phyloP scores from a whole-genome alignment of 2,329 filamentous ascomycete species.

The Bipolaris zeicola region DNA sequence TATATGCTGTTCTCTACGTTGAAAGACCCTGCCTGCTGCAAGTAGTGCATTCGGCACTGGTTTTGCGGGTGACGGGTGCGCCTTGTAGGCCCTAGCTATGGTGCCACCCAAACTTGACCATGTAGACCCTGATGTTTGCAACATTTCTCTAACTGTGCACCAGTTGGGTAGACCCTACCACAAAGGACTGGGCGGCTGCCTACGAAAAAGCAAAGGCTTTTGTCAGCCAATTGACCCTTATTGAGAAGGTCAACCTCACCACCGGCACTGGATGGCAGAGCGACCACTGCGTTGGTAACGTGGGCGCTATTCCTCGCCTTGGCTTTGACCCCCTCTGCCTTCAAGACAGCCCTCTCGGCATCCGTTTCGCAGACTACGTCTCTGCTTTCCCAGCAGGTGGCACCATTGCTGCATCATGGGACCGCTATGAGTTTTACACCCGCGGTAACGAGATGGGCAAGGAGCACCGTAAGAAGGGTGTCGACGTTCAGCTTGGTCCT shows the following conservation, averaged over 20 bases:
- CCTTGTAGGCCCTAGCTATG: background rate
- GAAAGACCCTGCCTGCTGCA: background rate
- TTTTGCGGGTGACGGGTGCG: background rate
- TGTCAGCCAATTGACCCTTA: constrained; percentile 79
- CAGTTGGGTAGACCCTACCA: constrained; percentile 72
- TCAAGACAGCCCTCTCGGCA: constrained; percentile 82
- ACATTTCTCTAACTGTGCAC: constrained; percentile 1
- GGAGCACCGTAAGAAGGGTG: constrained; percentile 76
- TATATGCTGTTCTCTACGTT: constrained; percentile 2
- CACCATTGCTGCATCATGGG: constrained; percentile 83
- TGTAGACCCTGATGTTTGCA: background rate
- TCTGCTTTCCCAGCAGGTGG: constrained; percentile 81
- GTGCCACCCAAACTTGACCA: too few relatives aligned
- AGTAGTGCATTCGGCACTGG: background rate
- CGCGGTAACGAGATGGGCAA: constrained; percentile 75
- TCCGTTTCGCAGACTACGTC: constrained; percentile 78
- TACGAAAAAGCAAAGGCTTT: constrained; percentile 78
- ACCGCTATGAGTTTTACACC: constrained; percentile 70
- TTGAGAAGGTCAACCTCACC: constrained; percentile 93
- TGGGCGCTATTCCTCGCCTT: constrained; percentile 70
- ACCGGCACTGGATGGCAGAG: constrained; percentile 78
- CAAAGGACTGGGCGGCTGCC: constrained; percentile 74
- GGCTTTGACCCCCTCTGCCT: constrained; percentile 77
- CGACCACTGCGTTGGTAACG: constrained; percentile 68
- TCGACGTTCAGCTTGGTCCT: constrained; percentile 76